Evolutionary conservation across 768 basidiomycete species (phyloP), one percentile per base, ranked within the genome.

Genomic region (Pholiota microspora): DNA sequence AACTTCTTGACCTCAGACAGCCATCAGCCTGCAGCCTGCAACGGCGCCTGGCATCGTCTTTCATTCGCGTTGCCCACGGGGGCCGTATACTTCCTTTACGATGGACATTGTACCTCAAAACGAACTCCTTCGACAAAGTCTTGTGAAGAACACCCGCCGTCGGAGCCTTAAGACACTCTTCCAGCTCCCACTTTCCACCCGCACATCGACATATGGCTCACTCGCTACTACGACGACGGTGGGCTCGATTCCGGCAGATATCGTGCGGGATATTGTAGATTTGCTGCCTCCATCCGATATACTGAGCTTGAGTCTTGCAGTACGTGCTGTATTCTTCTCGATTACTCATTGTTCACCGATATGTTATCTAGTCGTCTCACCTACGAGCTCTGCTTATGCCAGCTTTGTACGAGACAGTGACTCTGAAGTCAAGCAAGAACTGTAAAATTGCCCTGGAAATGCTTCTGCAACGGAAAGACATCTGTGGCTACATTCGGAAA

Each of bases 401-500:
- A 2, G 68, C 69, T 23, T 65, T 81, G 0, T 81, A 81, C 59
- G 67, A 73, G 5, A 74, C 73, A 2, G 71, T 81, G 15, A 67
- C 72, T 23, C 70, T 80, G 28, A 74, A 73, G 48, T 79, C 78
- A 5, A 76, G 73, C 54, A 61, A 63, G 18, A 67, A 72, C 56
- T 79, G 77, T 55, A 63, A 59, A 35, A 49, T 62, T 1, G 71
- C 73, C 1, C 66, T 81, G 27, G 51, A 57, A 2, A 73, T 79
- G 70, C 64, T 81, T 34, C 46, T 49, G 4, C 18, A 47, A 3
- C 65, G 66, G 13, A 71, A 70, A 12, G 69, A 77, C 16, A 64
- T 79, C 29, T 76, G 74, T 54, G 52, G 59, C 2, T 64, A 72
- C 63, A 67, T 81, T 49, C 69, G 67, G 15, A 77, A 75, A 50